Conservation (phyloP, 1,139 yeast species). For the Zygoascus sp. region DNA sequence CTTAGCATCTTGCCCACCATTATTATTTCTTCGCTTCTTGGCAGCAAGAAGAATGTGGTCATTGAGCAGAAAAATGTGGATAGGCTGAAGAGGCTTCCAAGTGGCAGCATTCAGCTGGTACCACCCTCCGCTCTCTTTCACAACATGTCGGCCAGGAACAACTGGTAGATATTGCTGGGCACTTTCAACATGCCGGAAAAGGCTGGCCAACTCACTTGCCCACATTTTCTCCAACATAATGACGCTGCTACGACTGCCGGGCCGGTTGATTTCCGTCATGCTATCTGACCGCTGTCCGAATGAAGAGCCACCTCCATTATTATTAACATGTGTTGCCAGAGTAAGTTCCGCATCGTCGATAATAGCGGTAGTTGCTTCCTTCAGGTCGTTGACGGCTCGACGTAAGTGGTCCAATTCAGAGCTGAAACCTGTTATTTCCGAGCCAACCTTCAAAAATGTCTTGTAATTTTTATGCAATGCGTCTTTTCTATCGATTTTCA, state of each 20-base stretch:
- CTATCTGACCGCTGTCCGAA: constrained; percentile 3
- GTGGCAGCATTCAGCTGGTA: constrained; percentile 82
- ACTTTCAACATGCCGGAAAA: constrained; percentile 84
- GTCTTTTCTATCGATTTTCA: constrained; percentile 57
- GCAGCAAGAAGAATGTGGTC: constrained; percentile 76
- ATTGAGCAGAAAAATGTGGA: constrained; percentile 70
- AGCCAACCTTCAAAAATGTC: constrained; percentile 64
- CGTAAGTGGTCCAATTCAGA: constrained; percentile 61
- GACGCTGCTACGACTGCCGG: constrained; percentile 51
- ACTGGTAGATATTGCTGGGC: constrained; percentile 78
- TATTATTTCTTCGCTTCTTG: constrained; percentile 43
- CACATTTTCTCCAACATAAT: constrained; percentile 72
- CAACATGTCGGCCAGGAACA: constrained; percentile 74
- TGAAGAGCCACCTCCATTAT: not conserved
- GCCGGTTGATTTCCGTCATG: not conserved
- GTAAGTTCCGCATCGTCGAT: constrained; percentile 55
- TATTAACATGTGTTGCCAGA: not conserved
- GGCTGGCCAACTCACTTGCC: constrained; percentile 66
- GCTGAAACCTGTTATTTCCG: constrained; percentile 59
- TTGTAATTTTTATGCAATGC: constrained; percentile 68
- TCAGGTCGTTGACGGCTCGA: constrained; percentile 55
- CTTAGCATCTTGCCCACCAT: constrained; percentile 19
- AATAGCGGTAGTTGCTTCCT: constrained; percentile 61
- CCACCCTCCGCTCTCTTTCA: constrained; percentile 83
- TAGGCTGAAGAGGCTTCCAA: constrained; percentile 73